Conservation (phyloP, 257 asterid genomes). For the Lavandula angustifolia region DNA sequence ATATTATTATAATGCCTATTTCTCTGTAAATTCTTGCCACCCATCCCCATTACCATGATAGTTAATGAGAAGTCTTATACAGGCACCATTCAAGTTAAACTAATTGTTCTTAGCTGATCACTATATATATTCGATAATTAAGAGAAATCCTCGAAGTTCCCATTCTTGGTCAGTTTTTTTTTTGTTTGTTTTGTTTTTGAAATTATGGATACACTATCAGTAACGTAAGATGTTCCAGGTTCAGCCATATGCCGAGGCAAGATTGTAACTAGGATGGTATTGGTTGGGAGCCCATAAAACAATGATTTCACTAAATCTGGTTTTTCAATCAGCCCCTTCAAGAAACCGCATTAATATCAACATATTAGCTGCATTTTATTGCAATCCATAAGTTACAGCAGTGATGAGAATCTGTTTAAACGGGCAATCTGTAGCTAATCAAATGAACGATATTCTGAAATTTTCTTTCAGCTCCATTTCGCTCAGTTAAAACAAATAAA, state of each 20-base stretch:
- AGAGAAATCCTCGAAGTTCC: background rate
- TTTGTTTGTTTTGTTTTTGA: too few relatives aligned
- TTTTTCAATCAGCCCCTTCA: conserved; percentile 22
- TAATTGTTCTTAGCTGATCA: background rate
- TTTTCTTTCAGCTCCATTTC: conserved; percentile 11
- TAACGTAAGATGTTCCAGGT: background rate
- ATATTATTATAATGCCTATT: background rate
- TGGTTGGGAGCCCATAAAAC: background rate
- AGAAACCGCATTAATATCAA: conserved; percentile 1
- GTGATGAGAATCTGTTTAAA: background rate
- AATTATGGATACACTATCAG: background rate
- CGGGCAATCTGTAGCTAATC: conserved; percentile 11
- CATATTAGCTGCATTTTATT: conserved; percentile 17
- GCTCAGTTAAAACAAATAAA: conserved; percentile 2
- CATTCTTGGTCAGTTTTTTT: background rate
- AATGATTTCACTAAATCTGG: conserved; percentile 2
- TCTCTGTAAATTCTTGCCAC: background rate
- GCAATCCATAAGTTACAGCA: background rate
- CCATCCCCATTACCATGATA: conserved; percentile 16
- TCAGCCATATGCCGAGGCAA: conserved; percentile 8
- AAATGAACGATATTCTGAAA: conserved; percentile 4
- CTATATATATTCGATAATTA: background rate
- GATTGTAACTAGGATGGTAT: background rate
- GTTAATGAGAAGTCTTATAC: background rate
- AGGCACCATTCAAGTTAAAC: conserved; percentile 24